phyloP scores from a whole-genome alignment of 2,329 filamentous ascomycete genomes.

The Hortaea sp. region DNA sequence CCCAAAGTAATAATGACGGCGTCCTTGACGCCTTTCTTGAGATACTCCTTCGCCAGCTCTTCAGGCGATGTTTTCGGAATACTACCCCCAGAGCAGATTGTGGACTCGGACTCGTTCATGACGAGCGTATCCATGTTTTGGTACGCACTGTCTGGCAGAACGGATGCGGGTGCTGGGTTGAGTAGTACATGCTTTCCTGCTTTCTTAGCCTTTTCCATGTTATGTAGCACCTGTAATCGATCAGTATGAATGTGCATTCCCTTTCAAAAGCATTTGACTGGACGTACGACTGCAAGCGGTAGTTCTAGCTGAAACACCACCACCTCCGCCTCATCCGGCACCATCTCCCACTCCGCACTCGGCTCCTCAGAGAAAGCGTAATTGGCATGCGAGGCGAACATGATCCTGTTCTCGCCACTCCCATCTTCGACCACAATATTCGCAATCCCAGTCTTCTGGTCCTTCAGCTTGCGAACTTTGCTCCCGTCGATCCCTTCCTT shows the following conservation, averaged over 20 bases:
- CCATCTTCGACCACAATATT: conserved; percentile 40
- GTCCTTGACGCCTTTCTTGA: conserved; percentile 59
- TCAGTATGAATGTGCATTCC: neutral
- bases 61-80: conserved; percentile 19
- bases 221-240: conserved; percentile 20
- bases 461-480: conserved; percentile 30
- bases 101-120: conserved; percentile 84
- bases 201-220: conserved; percentile 18
- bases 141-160: conserved; percentile 58
- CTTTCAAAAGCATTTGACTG: too few relatives aligned
- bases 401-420: conserved; percentile 39
- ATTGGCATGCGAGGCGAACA: conserved; percentile 40
- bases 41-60: conserved; percentile 44
- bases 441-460: conserved; percentile 38
- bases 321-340: conserved; percentile 31
- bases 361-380: conserved; percentile 25
- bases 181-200: conserved; percentile 50
- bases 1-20: conserved; percentile 82
- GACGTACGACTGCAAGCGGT: conserved; percentile 30
- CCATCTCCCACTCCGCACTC: conserved; percentile 24
- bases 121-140: conserved; percentile 64
- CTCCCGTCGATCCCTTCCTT: conserved; percentile 35
- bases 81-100: conserved; percentile 51
- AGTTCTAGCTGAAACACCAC: conserved; percentile 40
- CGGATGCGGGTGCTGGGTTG: conserved; percentile 68